A percentile compares a stretch with the other conserved stretches of the same genome.
Evolutionary conservation across 2,329 filamentous ascomycete genomes (phyloP).

Genomic region (Ascochyta pisi): DNA sequence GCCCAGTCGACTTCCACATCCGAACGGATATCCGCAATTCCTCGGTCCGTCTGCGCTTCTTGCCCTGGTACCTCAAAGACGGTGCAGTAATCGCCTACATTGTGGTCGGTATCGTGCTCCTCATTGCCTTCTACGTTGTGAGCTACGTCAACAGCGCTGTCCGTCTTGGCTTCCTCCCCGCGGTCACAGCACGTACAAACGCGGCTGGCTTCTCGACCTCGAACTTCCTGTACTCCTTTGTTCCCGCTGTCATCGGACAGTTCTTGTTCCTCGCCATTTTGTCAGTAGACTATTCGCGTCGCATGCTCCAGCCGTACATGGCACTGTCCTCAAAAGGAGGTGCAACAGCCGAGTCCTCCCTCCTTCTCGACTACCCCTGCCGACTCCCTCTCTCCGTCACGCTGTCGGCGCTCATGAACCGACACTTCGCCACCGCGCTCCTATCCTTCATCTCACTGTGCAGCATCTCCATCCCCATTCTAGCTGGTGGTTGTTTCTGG

Average conservation of each 20-base stretch:
- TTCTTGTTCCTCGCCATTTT: slow-evolving; percentile 72
- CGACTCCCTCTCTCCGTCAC: slow-evolving; percentile 68
- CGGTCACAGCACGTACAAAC: slow-evolving; percentile 67
- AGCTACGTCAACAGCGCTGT: slow-evolving; percentile 77
- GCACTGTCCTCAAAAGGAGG: slow-evolving; percentile 67
- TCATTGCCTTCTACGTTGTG: slow-evolving; percentile 68
- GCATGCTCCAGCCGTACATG: slow-evolving; percentile 73
- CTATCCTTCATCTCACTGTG: slow-evolving; percentile 66
- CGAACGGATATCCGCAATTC: slow-evolving; percentile 61
- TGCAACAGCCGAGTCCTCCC: slow-evolving; percentile 65
- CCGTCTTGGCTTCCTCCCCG: slow-evolving; percentile 73
- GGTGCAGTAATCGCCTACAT: slow-evolving; percentile 70
- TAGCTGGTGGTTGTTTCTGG: slow-evolving; percentile 76
- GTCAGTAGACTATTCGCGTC: slow-evolving; percentile 69
- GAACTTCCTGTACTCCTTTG: slow-evolving; percentile 84
- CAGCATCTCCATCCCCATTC: slow-evolving; percentile 69
- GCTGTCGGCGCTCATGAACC: slow-evolving; percentile 63
- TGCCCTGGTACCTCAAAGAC: slow-evolving; percentile 78
- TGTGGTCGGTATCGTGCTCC: slow-evolving; percentile 48
- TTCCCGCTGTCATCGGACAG: slow-evolving; percentile 72
- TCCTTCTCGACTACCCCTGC: slow-evolving; percentile 74
- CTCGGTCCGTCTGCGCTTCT: slow-evolving; percentile 67
- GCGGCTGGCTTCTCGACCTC: slow-evolving; percentile 76
- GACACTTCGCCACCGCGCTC: slow-evolving; percentile 70
- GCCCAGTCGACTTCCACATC: slow-evolving; percentile 52